Evolutionary conservation across 306 rosid species (phyloP).

Genomic region (Malus fusca): DNA sequence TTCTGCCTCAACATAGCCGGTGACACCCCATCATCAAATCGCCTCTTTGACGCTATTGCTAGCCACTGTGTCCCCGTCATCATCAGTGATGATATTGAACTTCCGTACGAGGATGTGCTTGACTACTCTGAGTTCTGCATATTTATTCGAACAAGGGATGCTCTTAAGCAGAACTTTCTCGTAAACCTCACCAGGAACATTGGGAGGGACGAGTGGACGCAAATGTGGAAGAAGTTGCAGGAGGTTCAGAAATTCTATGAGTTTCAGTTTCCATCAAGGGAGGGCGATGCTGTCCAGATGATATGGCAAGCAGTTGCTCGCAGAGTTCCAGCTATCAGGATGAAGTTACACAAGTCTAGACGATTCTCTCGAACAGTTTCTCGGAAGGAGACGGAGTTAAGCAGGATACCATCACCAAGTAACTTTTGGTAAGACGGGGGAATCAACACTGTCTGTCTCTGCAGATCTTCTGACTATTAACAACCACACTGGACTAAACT

Average conservation of each 20-base stretch:
- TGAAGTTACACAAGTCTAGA: constrained; percentile 49
- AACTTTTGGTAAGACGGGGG: constrained; percentile 37
- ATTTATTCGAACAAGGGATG: constrained; percentile 63
- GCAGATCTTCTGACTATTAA: constrained; percentile 1
- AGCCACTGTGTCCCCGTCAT: constrained; percentile 78
- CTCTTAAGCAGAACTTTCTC: constrained; percentile 42
- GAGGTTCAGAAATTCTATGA: constrained; percentile 54
- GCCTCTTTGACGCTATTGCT: constrained; percentile 73
- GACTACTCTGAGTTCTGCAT: constrained; percentile 78
- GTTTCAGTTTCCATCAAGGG: constrained; percentile 65
- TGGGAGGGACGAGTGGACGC: constrained; percentile 61
- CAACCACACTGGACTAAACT: neutral
- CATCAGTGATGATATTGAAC: constrained; percentile 72
- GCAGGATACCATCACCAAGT: constrained; percentile 27
- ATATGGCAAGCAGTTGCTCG: constrained; percentile 80
- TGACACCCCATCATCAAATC: constrained; percentile 84
- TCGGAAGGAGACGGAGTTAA: constrained; percentile 6
- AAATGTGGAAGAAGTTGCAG: constrained; percentile 66
- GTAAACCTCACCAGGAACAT: constrained; percentile 47
- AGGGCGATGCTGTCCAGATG: constrained; percentile 76
- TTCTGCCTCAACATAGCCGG: constrained; percentile 86
- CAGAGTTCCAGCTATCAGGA: constrained; percentile 45
- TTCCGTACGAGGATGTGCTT: constrained; percentile 66
- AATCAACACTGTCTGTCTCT: neutral
- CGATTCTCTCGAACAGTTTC: constrained; percentile 33